phyloP scores from a whole-genome alignment of 805 yeast species.

The Wickerhamomyces mucosus region DNA sequence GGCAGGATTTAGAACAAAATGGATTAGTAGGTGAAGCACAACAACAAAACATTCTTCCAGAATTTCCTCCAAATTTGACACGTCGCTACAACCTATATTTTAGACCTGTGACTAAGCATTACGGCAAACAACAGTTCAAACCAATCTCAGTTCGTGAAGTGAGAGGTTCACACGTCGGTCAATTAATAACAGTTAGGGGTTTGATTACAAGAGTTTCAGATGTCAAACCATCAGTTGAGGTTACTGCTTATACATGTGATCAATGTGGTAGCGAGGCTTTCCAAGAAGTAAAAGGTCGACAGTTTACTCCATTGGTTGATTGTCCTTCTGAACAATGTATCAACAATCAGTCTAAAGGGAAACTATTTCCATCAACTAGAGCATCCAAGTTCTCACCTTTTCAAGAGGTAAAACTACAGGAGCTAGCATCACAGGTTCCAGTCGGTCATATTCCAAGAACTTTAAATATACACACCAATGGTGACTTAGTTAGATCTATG shows the following conservation, averaged over 20 bases:
- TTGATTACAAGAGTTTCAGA: constrained; percentile 93
- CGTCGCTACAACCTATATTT: constrained; percentile 84
- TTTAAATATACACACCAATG: constrained; percentile 80
- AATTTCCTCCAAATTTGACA: constrained; percentile 79
- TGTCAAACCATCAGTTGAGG: constrained; percentile 86
- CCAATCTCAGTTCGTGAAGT: constrained; percentile 86
- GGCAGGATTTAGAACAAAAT: constrained; percentile 36
- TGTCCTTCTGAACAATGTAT: constrained; percentile 78
- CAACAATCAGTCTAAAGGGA: constrained; percentile 77
- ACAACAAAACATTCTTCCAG: constrained; percentile 23
- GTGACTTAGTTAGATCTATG: constrained; percentile 77
- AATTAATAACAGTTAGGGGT: constrained; percentile 83
- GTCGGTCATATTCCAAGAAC: constrained; percentile 95
- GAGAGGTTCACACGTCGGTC: constrained; percentile 75
- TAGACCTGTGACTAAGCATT: constrained; percentile 53
- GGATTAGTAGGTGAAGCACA: background rate
- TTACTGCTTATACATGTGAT: constrained; percentile 95
- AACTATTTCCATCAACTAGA: constrained; percentile 83
- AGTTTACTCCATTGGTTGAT: constrained; percentile 79
- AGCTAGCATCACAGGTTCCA: constrained; percentile 92
- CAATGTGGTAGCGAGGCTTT: constrained; percentile 94
- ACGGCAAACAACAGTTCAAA: constrained; percentile 26
- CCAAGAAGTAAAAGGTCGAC: constrained; percentile 82
- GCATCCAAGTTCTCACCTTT: constrained; percentile 93
- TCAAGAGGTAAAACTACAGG: constrained; percentile 94